Base-by-base conservation (phyloP, 148 eudicot species). In the Cornus kousa region DNA sequence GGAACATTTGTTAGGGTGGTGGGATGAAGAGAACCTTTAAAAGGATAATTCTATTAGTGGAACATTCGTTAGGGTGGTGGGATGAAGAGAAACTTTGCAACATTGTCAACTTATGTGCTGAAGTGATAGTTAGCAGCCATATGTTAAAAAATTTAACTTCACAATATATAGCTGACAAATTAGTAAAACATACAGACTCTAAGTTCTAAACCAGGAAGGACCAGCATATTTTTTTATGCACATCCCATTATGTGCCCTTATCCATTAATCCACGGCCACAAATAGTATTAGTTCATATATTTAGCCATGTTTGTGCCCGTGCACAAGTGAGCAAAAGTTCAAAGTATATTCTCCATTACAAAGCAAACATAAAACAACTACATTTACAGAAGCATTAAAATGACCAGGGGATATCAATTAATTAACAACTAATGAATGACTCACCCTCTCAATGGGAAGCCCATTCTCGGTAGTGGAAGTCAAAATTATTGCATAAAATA, bases 1-100 rank as follows among this genome's bases (percentile, higher is more conserved):
- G 71, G 64, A 76, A 79, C 74, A 75, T 59, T 62, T 39, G 32
- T 60, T 24, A 5, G 43, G 62, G 62, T 20, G 40, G 33, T 16
- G 20, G 3, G 55, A 39, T 74, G 48, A 48, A 40, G 16, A 65
- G 59, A 77, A 74, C 50, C 9, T 39, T 81, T 78, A n/a, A 53
- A 46, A 46, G 28, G 28, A 28, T 28, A 28, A 28, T 28, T 28
- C 28, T 28, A n/a, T n/a, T n/a, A n/a, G n/a, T n/a, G n/a, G n/a
- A n/a, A n/a, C n/a, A n/a, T n/a, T n/a, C n/a, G n/a, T n/a, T n/a
- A n/a, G n/a, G n/a, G n/a, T n/a, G n/a, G n/a, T n/a, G n/a, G n/a
- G n/a, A n/a, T n/a, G n/a, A n/a, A n/a, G n/a, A n/a, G n/a, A n/a
- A n/a, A n/a, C n/a, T n/a, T n/a, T n/a, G n/a, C n/a, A n/a, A n/a